A percentile compares a stretch with the other conserved stretches of the same genome.
Evolutionary conservation across 345 rosid species (phyloP).

Genomic region (Brassica cretica): DNA sequence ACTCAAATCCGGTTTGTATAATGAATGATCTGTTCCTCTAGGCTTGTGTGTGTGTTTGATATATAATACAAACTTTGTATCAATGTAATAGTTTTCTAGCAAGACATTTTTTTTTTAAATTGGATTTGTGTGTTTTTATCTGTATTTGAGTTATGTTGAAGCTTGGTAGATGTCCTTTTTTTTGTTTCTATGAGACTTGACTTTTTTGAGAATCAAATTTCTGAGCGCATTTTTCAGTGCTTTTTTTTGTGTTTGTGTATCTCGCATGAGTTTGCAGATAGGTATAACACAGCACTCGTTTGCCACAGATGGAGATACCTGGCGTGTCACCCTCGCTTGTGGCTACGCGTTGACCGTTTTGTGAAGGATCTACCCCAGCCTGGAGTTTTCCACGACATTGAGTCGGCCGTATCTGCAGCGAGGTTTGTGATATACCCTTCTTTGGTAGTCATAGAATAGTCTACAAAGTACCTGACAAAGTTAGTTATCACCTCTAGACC

Average conservation of each 20-base stretch:
- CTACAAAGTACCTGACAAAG: conserved; percentile 16
- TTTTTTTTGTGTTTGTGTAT: conserved; percentile 36
- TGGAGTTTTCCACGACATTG: conserved; percentile 73
- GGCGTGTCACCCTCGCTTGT: conserved; percentile 95
- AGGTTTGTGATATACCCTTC: conserved; percentile 54
- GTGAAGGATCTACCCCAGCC: conserved; percentile 56
- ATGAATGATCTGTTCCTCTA: background rate
- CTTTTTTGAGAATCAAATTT: background rate
- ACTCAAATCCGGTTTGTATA: background rate
- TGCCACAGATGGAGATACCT: conserved; percentile 97
- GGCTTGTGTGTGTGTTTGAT: background rate
- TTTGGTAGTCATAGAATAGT: background rate
- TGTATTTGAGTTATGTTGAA: conserved; percentile 8
- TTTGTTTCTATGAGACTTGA: conserved; percentile 5
- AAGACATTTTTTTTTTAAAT: background rate
- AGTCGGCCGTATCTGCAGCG: conserved; percentile 84
- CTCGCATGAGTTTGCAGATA: conserved; percentile 88
- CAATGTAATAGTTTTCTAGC: background rate
- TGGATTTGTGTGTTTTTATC: background rate
- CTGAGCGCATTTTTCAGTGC: conserved; percentile 9
- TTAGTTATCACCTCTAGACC: conserved; percentile 58
- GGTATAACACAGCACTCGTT: conserved; percentile 99
- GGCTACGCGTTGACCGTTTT: conserved; percentile 91
- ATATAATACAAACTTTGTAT: background rate
- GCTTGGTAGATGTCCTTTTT: background rate